Base-by-base conservation (phyloP, 2,329 filamentous ascomycete species). In the Ambrosiella xylebori region DNA sequence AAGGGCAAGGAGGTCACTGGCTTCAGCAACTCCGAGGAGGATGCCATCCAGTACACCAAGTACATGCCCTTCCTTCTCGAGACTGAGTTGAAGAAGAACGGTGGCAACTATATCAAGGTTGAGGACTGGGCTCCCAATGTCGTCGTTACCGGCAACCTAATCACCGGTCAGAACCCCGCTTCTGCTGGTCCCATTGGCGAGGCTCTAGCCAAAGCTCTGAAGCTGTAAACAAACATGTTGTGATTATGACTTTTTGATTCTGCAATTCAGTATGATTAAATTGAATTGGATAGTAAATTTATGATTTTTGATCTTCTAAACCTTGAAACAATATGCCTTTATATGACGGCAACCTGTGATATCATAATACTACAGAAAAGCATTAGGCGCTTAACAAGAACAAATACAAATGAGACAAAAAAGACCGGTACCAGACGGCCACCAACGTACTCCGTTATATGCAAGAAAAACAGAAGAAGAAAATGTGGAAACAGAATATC, bases 1-100 rank as follows among this genome's bases (percentile, higher is more conserved):
- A 68, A 73, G 54, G 80, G 77, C 50, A 75, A 75, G 65, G 69
- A 74, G 51, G 78, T 81, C 27, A 84, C 81, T 0, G 81, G 77
- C 8, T 86, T 85, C 68, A 66, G 76, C 67, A 76, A 86, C 49
- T 79, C 80, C 66, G 76, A 77, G 61, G 73, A 76, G 67, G 68
- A 70, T 0, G 66, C 81, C 57, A 66, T 71, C 6, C 65, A 74
- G 64, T 70, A 73, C 12, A 74, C 68, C 19, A 75, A 73, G 1
- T 78, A 71, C 9, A 74, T 82, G 72, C 81, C 81, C 1, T 80
- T 80, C 62, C 64, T 76, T 64, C 73, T 83, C 1, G 80, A 85
- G 71, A 72, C 75, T 40, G 71, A 72, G 63, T 69, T 84, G 57
- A 64, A 70, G 61, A 68, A 73, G 65, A 73, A 68, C 12, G 78